Percentiles rank a stretch among this genome's conserved stretches.
These are phyloP conservation scores for Trichoderma orchidacearum DNA, from an alignment of 495 filamentous ascomycete species.

Conservation along the genomic window DNA sequence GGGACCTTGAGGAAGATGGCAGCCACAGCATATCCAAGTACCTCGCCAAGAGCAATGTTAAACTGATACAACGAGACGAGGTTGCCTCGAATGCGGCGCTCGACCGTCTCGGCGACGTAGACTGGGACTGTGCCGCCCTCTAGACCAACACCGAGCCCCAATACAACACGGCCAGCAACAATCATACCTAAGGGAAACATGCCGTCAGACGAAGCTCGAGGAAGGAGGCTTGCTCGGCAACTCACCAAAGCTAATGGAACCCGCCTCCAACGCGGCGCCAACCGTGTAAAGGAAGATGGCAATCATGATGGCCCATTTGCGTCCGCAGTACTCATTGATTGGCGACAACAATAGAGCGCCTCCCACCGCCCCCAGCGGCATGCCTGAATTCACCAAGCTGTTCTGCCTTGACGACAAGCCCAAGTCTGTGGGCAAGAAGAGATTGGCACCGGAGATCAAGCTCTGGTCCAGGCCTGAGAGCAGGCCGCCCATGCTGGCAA, in stretches of 20 bases:
- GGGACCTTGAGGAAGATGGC: slow-evolving; percentile 45
- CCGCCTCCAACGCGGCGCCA: slow-evolving; percentile 44
- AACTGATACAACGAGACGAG: slow-evolving; percentile 49
- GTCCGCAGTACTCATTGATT: slow-evolving; percentile 42
- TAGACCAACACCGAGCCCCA: slow-evolving; percentile 45
- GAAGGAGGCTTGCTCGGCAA: too few relatives aligned
- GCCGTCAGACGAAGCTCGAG: too few relatives aligned
- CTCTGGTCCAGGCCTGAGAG: slow-evolving; percentile 50
- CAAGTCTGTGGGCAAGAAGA: slow-evolving; percentile 37
- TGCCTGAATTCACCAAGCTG: slow-evolving; percentile 43
- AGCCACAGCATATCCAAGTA: slow-evolving; percentile 47
- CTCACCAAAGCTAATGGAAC: slow-evolving; percentile 36
- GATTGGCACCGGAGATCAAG: slow-evolving; percentile 45
- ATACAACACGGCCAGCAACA: slow-evolving; percentile 42
- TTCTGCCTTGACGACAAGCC: slow-evolving; percentile 27
- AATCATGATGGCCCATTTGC: slow-evolving; percentile 45
- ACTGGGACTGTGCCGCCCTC: slow-evolving; percentile 49
- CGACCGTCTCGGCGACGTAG: slow-evolving; percentile 38
- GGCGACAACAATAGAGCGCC: slow-evolving; percentile 45
- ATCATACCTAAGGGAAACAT: slow-evolving; percentile 33
- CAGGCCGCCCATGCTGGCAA: slow-evolving; percentile 48
- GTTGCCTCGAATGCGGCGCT: slow-evolving; percentile 41
- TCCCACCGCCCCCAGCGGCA: slow-evolving; percentile 46
- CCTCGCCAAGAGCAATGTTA: slow-evolving; percentile 50
- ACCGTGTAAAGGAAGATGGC: slow-evolving; percentile 44